Percentiles rank a stretch among this genome's conserved stretches.
These are phyloP conservation scores for Haematococcus lacustris DNA, from an alignment of 139 green algal genomes.

Conservation along the genomic window DNA sequence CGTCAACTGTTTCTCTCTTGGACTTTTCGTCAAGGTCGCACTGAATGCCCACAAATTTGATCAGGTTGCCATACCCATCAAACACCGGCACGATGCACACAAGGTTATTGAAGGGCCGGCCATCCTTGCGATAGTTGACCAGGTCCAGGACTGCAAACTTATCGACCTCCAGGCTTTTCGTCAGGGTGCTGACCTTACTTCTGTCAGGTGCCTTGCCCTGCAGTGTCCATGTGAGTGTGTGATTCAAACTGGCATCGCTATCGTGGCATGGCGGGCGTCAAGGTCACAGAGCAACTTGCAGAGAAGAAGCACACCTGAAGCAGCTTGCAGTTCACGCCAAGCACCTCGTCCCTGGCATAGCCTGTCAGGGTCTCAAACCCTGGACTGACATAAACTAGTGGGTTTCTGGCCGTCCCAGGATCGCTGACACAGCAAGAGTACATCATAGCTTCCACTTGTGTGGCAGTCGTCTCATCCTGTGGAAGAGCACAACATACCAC, in stretches of 20 bases:
- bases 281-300: too few species aligned
- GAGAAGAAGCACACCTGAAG: conserved; percentile 15
- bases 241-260: too few species aligned
- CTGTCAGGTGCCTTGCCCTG: conserved; percentile 3
- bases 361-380: conserved; percentile 26
- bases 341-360: conserved; percentile 20
- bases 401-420: conserved; percentile 18
- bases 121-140: conserved; percentile 66
- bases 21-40: conserved; percentile 21
- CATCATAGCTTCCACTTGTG: conserved; percentile 7
- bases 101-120: conserved; percentile 78
- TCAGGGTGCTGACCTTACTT: not conserved
- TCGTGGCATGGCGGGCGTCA: too few species aligned
- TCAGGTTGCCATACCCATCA: conserved; percentile 33
- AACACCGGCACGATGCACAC: conserved; percentile 74
- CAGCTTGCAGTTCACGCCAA: conserved; percentile 26
- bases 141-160: conserved; percentile 7
- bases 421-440: conserved; percentile 16
- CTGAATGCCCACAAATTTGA: conserved; percentile 15
- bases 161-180: not conserved
- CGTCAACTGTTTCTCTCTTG: conserved; percentile 9
- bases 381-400: conserved; percentile 31
- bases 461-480: conserved; percentile 10
- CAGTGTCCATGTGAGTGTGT: too few species aligned
- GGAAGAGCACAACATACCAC: not conserved